Evolutionary conservation across 139 green algal species (phyloP), one percentile per base, ranked within the genome.

Genomic region (Chlamydomonas sp.): DNA sequence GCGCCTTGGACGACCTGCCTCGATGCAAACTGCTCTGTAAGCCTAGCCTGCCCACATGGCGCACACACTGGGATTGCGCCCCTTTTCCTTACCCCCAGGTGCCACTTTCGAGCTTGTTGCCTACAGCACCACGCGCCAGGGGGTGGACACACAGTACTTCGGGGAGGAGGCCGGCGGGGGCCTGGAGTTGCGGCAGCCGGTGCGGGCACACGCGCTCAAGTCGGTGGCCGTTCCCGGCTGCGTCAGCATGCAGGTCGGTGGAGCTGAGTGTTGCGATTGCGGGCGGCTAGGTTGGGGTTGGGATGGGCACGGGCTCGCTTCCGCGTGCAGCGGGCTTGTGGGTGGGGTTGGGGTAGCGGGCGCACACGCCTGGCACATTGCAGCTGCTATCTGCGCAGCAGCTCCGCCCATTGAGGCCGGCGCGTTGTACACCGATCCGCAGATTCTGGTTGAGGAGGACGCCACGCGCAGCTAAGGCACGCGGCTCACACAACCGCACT

Each of bases 21-120:
- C 31, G 31, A 49, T 49, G 31, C 31, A 49, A 49, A 49, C 31
- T 49, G 31, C 31, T 49, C 31, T 49, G 31, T 49, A 49, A 49
- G 31, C 31, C 31, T 49, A 49, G 31, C 31, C 31, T 49, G 31
- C 31, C 31, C 31, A 49, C 31, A 49, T 49, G 31, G 31, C 31
- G 31, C 31, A 49, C 31, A 49, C 31, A 49, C 31, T 49, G 31
- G 31, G 31, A 49, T 49, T 49, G 31, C 31, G 31, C 31, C 31
- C 31, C 31, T 49, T 49, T 49, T 49, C 31, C 31, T 49, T 49
- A 49, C 31, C 0, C 57, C 79, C 80, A 94, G 91, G 91, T 49
- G 87, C 88, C 73, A 93, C 88, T 0, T 94, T 93, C 78, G 92
- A 94, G 80, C 63, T 94, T 4, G 81, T 91, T 7, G 92, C 80